Evolutionary conservation across 805 yeast species (phyloP).

Genomic region (Kuraishia ogatae): DNA sequence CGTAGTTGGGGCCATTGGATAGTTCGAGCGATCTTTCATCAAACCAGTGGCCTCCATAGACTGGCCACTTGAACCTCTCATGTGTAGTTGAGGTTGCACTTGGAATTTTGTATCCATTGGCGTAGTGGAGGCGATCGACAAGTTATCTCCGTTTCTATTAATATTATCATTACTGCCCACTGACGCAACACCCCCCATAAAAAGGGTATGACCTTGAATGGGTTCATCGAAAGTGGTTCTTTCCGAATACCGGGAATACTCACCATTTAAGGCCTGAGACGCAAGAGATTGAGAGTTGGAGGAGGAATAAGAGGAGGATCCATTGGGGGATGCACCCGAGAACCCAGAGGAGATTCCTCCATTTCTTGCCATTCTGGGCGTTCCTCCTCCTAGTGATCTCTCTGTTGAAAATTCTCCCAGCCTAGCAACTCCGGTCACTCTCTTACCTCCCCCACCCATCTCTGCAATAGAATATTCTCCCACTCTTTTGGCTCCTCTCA

Average conservation of each 20-base stretch:
- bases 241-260: background rate
- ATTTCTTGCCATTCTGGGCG: no score
- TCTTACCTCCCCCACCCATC: no score
- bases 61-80: background rate
- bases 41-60: background rate
- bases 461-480: no score
- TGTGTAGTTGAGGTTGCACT: background rate
- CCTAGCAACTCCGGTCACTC: no score
- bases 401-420: no score
- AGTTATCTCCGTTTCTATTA: background rate
- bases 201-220: background rate
- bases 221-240: background rate
- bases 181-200: conserved; percentile 20
- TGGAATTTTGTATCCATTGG: conserved; percentile 1
- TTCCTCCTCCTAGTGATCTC: no score
- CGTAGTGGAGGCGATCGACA: background rate
- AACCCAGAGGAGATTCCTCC: conserved; percentile 22
- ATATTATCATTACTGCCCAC: conserved; percentile 14
- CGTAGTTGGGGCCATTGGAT: background rate
- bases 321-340: conserved; percentile 21
- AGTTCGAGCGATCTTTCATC: background rate
- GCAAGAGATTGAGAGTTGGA: background rate
- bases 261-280: background rate
- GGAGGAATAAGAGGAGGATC: conserved; percentile 2
- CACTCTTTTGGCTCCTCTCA: no score